These are phyloP conservation scores for Wickerhamiella pararugosa DNA, from an alignment of 1,139 yeast genomes.

Conservation along the genomic window DNA sequence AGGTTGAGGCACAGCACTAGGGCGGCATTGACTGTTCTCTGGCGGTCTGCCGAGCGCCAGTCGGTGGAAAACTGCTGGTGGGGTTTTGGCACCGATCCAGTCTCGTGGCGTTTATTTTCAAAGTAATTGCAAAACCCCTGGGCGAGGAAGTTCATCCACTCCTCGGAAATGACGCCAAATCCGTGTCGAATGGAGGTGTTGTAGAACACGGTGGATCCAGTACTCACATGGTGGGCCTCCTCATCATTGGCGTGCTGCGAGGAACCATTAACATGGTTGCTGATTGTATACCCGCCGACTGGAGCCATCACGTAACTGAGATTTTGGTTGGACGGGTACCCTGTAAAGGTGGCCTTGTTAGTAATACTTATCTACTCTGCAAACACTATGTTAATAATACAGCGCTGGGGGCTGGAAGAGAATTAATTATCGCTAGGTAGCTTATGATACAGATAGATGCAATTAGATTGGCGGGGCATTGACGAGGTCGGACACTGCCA, in stretches of 20 bases:
- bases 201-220: slow-evolving; percentile 11
- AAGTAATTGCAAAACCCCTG: slow-evolving; percentile 58
- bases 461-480: not conserved
- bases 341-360: too few species aligned
- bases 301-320: not conserved
- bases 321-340: too few species aligned
- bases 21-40: slow-evolving; percentile 91
- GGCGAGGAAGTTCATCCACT: slow-evolving; percentile 49
- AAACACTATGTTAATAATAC: too few species aligned
- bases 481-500: slow-evolving; percentile 9
- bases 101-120: slow-evolving; percentile 81
- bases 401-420: too few species aligned
- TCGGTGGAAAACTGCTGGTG: slow-evolving; percentile 45
- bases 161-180: slow-evolving; percentile 51
- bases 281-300: not conserved
- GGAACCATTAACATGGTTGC: not conserved
- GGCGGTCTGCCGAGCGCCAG: slow-evolving; percentile 90
- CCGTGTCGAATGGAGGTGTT: slow-evolving; percentile 45
- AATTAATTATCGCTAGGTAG: not conserved
- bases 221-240: slow-evolving; percentile 5
- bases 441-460: not conserved
- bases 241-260: not conserved
- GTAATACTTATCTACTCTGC: too few species aligned
- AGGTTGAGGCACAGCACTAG: slow-evolving; percentile 75
- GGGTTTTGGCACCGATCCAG: slow-evolving; percentile 60